A percentile compares a stretch with the other conserved stretches of the same genome.
These are phyloP conservation scores for Arabis hirsuta DNA, from an alignment of 345 rosid species.

Conservation along the genomic window DNA sequence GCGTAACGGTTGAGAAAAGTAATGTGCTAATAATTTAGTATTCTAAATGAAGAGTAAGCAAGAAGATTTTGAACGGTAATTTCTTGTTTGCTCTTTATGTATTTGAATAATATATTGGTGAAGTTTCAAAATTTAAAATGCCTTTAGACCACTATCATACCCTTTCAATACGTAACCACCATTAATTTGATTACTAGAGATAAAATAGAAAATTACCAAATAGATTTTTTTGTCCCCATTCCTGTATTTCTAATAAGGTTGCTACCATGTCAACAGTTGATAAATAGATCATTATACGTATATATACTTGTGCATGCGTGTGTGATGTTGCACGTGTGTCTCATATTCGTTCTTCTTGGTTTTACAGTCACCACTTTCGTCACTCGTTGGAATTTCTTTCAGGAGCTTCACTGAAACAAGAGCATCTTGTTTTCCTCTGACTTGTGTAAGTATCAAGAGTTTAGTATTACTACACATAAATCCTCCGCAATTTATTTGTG, in stretches of 20 bases:
- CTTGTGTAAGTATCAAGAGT: slow-evolving; percentile 26
- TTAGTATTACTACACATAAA: slow-evolving; percentile 14
- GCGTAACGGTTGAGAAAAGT: slow-evolving; percentile 76
- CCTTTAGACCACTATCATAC: slow-evolving; percentile 35
- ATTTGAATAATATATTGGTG: slow-evolving; percentile 33
- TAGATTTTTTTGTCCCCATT: slow-evolving; percentile 35
- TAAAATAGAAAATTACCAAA: slow-evolving; percentile 31
- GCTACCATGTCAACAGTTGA: slow-evolving; percentile 39
- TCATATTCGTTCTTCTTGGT: slow-evolving; percentile 11
- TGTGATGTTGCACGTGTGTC: slow-evolving; percentile 17
- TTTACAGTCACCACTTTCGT: slow-evolving; percentile 20
- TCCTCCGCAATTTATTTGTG: neutral
- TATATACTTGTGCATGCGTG: slow-evolving; percentile 28
- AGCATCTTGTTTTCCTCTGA: slow-evolving; percentile 24
- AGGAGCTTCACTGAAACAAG: neutral
- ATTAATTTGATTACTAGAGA: slow-evolving; percentile 29
- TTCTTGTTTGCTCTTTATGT: slow-evolving; percentile 31
- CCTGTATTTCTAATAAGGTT: slow-evolving; percentile 31
- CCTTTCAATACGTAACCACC: slow-evolving; percentile 28
- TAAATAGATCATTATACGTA: slow-evolving; percentile 8
- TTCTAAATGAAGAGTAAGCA: slow-evolving; percentile 43
- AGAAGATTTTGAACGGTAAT: slow-evolving; percentile 44
- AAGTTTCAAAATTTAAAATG: slow-evolving; percentile 16
- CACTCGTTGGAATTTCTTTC: slow-evolving; percentile 25
- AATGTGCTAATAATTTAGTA: slow-evolving; percentile 34